Evolutionary conservation across 192 early-diverging fungal species (phyloP).

Genomic region (Backusella morwellensis): DNA sequence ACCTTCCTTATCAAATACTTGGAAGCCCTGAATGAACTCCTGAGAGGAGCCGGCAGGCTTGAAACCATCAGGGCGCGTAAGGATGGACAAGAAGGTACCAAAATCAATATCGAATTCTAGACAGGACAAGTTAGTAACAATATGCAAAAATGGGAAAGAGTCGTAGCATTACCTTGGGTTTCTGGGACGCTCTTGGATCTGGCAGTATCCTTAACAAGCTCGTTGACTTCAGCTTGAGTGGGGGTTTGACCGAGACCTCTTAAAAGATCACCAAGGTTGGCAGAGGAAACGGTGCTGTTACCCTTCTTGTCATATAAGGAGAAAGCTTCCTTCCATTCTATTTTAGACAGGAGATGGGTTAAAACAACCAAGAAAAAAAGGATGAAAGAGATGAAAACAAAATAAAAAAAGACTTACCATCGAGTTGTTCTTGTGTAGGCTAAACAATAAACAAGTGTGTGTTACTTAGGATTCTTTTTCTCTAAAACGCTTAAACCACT

Average conservation of each 20-base stretch:
- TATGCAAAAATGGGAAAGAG: background rate
- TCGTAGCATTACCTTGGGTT: conserved; percentile 24
- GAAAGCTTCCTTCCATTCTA: conserved; percentile 81
- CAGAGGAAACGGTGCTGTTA: conserved; percentile 60
- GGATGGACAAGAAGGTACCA: conserved; percentile 69
- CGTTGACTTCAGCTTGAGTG: conserved; percentile 70
- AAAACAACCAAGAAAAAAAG: background rate
- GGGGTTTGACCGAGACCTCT: conserved; percentile 81
- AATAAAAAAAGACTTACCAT: conserved; percentile 24
- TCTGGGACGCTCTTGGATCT: conserved; percentile 23
- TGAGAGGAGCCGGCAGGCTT: conserved; percentile 67
- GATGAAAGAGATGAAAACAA: background rate
- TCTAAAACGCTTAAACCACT: background rate
- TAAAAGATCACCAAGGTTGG: conserved; percentile 69
- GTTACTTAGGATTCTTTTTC: background rate
- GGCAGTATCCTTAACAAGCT: conserved; percentile 46
- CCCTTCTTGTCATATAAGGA: conserved; percentile 79
- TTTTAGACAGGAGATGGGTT: background rate
- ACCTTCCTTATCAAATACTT: conserved; percentile 85
- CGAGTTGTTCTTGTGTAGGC: conserved; percentile 41
- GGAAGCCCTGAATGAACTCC: conserved; percentile 83
- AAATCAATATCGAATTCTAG: conserved; percentile 56
- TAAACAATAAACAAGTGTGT: background rate
- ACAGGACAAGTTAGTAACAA: background rate
- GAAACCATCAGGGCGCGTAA: conserved; percentile 72